These are phyloP conservation scores for Hibiscus tridactylites DNA, from an alignment of 345 rosid genomes.

Conservation along the genomic window DNA sequence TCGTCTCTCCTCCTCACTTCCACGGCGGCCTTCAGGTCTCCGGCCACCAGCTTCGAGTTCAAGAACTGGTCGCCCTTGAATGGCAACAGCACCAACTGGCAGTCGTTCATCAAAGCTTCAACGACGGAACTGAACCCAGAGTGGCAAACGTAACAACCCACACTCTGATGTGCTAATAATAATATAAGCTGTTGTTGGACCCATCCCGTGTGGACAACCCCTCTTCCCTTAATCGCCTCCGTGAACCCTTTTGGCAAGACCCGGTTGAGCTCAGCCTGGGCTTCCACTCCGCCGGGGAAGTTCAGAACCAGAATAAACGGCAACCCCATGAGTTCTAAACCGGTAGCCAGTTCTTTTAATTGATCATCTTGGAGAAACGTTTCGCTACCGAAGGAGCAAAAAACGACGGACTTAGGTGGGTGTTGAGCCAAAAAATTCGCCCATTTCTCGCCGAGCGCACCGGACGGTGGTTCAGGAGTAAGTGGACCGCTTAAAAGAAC, in stretches of 20 bases:
- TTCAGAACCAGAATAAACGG: slow-evolving; percentile 32
- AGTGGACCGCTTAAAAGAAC: slow-evolving; percentile 24
- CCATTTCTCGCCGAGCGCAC: slow-evolving; percentile 24
- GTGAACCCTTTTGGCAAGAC: slow-evolving; percentile 22
- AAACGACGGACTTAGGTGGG: slow-evolving; percentile 20
- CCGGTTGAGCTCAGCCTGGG: neutral
- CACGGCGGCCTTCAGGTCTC: slow-evolving; percentile 6
- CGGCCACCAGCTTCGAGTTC: no score
- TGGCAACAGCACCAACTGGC: slow-evolving; percentile 31
- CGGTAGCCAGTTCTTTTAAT: slow-evolving; percentile 18
- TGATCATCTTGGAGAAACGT: slow-evolving; percentile 23
- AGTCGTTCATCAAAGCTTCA: slow-evolving; percentile 26
- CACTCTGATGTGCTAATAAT: slow-evolving; percentile 13
- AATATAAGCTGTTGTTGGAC: slow-evolving; percentile 27
- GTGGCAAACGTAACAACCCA: slow-evolving; percentile 26
- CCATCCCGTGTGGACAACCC: slow-evolving; percentile 29
- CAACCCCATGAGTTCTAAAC: slow-evolving; percentile 23
- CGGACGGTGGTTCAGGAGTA: slow-evolving; percentile 21
- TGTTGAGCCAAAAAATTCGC: slow-evolving; percentile 22
- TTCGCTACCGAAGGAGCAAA: slow-evolving; percentile 30
- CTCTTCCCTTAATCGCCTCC: slow-evolving; percentile 14
- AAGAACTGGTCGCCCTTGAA: no score
- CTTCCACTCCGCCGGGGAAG: slow-evolving; percentile 8
- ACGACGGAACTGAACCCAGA: slow-evolving; percentile 27
- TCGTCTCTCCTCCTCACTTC: slow-evolving; percentile 24